A percentile compares a stretch with the other conserved stretches of the same genome.
phyloP scores from a whole-genome alignment of 345 rosid genomes.

The Citrus hindsii region DNA sequence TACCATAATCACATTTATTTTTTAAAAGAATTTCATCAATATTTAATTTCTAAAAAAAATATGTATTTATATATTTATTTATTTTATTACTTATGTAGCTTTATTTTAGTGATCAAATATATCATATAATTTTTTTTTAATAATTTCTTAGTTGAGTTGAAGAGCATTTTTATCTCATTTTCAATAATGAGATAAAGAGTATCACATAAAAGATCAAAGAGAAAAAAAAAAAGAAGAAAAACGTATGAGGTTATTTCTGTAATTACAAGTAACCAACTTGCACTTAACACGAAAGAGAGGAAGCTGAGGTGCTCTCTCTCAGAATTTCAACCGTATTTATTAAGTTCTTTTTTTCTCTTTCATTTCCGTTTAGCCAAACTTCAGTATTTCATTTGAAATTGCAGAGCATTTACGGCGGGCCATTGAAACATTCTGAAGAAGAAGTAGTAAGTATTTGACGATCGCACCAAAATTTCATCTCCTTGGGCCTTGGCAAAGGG shows the following conservation, averaged over 20 bases:
- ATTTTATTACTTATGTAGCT: no score
- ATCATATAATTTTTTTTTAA: no score
- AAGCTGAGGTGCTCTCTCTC: not conserved
- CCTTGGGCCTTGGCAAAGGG: not conserved
- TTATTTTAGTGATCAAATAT: no score
- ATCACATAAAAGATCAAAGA: not conserved
- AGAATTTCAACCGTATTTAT: not conserved
- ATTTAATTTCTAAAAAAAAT: no score
- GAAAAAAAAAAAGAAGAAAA: no score
- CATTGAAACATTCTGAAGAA: constrained; percentile 19
- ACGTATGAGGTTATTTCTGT: constrained; percentile 7
- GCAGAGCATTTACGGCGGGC: constrained; percentile 14
- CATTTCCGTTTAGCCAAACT: not conserved
- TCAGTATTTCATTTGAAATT: not conserved
- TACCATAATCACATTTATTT: no score
- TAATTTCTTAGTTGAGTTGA: no score
- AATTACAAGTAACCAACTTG: not conserved
- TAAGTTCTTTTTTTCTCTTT: not conserved
- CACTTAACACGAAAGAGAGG: not conserved
- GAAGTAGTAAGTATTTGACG: constrained; percentile 13
- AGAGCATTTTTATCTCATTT: not conserved
- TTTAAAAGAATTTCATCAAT: no score
- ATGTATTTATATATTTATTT: no score
- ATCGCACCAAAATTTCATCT: not conserved
- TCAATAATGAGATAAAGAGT: not conserved